These are phyloP conservation scores for Myriosclerotinia scirpicola DNA, from an alignment of 2,329 filamentous ascomycete genomes.

Conservation along the genomic window DNA sequence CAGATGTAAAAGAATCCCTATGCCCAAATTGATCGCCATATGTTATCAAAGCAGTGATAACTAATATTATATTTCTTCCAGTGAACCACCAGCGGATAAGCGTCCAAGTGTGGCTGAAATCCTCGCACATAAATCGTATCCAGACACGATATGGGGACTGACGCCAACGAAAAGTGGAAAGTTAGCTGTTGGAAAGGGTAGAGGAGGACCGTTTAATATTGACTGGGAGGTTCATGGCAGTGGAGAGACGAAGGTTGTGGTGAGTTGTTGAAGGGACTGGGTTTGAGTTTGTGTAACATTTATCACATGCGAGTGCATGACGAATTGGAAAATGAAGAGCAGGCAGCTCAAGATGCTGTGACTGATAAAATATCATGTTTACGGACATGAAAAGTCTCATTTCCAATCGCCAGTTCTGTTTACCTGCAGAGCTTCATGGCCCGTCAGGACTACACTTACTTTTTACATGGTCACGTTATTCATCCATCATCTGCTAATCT, in stretches of 20 bases:
- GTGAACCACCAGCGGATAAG: conserved; percentile 20
- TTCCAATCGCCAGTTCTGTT: neutral
- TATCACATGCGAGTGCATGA: conserved; percentile 3
- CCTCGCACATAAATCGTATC: conserved; percentile 63
- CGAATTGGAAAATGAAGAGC: conserved; percentile 13
- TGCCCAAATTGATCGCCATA: neutral
- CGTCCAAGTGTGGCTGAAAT: conserved; percentile 55
- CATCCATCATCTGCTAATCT: conserved; percentile 23
- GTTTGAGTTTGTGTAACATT: neutral
- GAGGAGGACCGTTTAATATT: conserved; percentile 75
- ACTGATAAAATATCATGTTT: too few relatives aligned
- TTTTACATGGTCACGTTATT: neutral
- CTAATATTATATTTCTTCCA: conserved; percentile 12
- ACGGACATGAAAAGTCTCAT: neutral
- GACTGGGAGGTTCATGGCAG: conserved; percentile 78
- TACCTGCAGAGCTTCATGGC: neutral
- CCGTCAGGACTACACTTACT: neutral
- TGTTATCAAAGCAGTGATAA: neutral
- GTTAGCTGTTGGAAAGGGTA: conserved; percentile 62
- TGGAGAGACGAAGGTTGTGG: conserved; percentile 70
- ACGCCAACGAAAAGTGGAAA: conserved; percentile 63
- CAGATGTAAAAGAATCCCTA: neutral
- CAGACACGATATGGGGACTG: conserved; percentile 67
- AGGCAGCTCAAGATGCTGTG: neutral
- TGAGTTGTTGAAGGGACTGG: conserved; percentile 41